Evolutionary conservation across 495 filamentous ascomycete genomes (phyloP), one percentile per base, ranked within the genome.

Genomic region (Penicillium simplicissimum): DNA sequence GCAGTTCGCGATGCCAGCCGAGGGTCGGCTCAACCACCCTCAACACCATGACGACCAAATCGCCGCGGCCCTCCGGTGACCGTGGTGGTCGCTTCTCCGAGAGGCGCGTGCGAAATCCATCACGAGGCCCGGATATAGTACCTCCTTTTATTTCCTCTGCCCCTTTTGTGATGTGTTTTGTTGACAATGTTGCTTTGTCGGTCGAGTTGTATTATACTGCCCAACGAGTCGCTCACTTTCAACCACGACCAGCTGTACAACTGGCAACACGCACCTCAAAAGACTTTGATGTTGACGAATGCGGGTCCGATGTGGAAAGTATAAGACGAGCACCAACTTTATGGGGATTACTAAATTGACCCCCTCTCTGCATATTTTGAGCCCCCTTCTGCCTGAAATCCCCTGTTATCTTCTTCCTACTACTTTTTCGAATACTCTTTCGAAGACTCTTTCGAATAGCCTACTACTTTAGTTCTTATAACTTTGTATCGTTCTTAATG

Each of bases 71-170:
- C 37, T 31, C 51, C 15, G 51, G 25, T 34, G 31, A 64, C 42
- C 8, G 43, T 34, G 34, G 34, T 61, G 21, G 52, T 57, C 37
- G 57, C 38, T 59, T 60, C 53, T n/a, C 58, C 58, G 34, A 61
- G 52, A 23, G 60, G 36, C 31, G 60, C 51, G 13, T 53, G 42
- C 33, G 28, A 33, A 57, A 25, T 60, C 52, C 9, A 51, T 55
- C 31, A 35, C 51, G 10, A 56, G 52, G 25, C 33, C 61, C 57
- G 52, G 54, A 23, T 52, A 52, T 15, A 61, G 52, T 14, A 34
- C 43, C 28, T 31, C 6, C 28, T 21, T 64, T 51, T 13, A 53
- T 55, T 45, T 60, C 52, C 35, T 37, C 58, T 19, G 59, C 51
- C 9, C 52, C 52, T 34, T 38, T 51, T 35, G 55, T 34, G 28